Percentiles rank a stretch among this genome's conserved stretches.
These are phyloP conservation scores for Aureobasidium mangrovei DNA, from an alignment of 2,329 filamentous ascomycete species.

Conservation along the genomic window DNA sequence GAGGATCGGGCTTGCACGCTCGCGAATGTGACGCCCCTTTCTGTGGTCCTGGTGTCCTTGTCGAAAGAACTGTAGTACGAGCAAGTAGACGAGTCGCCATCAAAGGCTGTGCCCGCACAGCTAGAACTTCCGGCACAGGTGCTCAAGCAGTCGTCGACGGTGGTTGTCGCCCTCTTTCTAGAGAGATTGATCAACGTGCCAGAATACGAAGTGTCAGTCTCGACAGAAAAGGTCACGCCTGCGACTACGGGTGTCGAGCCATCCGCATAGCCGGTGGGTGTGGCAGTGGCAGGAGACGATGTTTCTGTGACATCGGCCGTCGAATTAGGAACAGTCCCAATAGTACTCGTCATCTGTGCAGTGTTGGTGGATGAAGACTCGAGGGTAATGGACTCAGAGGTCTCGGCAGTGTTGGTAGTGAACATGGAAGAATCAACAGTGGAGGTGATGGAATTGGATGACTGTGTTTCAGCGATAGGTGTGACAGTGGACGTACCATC, in stretches of 20 bases:
- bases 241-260: background rate
- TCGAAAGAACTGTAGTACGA: background rate
- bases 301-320: background rate
- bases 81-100: background rate
- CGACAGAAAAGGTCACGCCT: background rate
- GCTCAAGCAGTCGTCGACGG: background rate
- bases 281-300: background rate
- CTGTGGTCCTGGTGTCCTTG: background rate
- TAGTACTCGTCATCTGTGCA: background rate
- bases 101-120: slow-evolving; percentile 12
- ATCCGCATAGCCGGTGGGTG: background rate
- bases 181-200: background rate
- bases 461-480: background rate
- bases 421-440: no score
- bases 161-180: background rate
- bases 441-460: background rate
- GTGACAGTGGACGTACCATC: background rate
- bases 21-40: background rate
- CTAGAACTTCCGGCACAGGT: slow-evolving; percentile 2
- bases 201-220: slow-evolving; percentile 6
- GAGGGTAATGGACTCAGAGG: background rate
- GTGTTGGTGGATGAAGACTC: background rate
- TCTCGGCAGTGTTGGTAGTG: background rate
- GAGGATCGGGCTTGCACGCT: background rate
- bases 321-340: background rate